A percentile compares a stretch with the other conserved stretches of the same genome.
These are phyloP conservation scores for Colletotrichum horii DNA, from an alignment of 2,329 filamentous ascomycete genomes.

Conservation along the genomic window DNA sequence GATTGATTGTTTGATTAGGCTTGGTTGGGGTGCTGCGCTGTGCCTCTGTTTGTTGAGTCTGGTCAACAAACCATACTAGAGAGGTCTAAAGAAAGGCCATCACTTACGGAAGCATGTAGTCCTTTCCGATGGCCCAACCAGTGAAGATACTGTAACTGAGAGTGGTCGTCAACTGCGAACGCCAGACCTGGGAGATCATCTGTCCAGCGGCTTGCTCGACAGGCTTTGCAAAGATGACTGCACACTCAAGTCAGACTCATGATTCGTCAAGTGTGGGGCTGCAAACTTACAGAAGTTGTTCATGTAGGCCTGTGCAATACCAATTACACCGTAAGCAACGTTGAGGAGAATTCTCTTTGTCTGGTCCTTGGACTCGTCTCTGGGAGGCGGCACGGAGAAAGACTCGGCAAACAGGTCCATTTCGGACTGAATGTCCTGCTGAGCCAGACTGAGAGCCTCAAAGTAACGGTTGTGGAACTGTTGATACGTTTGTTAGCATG, in stretches of 20 bases:
- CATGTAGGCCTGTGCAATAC: background rate
- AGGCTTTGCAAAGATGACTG: background rate
- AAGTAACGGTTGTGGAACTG: constrained; percentile 7
- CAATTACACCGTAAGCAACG: background rate
- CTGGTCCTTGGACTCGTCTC: background rate
- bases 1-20: too few relatives aligned
- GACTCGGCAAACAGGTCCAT: background rate
- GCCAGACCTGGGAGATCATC: background rate
- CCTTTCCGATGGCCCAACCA: constrained; percentile 3
- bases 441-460: background rate
- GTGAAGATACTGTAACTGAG: constrained; percentile 1
- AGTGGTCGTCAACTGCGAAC: background rate
- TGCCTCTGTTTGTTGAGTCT: background rate
- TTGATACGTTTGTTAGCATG: background rate
- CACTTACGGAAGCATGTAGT: background rate
- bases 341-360: background rate
- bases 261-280: background rate
- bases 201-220: background rate
- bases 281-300: background rate
- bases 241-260: background rate
- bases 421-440: background rate
- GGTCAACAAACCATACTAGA: background rate
- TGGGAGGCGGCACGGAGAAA: background rate
- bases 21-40: too few relatives aligned
- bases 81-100: rapidly evolving